Base-by-base conservation (phyloP, 805 yeast genomes). In the Candida manassasensis region DNA sequence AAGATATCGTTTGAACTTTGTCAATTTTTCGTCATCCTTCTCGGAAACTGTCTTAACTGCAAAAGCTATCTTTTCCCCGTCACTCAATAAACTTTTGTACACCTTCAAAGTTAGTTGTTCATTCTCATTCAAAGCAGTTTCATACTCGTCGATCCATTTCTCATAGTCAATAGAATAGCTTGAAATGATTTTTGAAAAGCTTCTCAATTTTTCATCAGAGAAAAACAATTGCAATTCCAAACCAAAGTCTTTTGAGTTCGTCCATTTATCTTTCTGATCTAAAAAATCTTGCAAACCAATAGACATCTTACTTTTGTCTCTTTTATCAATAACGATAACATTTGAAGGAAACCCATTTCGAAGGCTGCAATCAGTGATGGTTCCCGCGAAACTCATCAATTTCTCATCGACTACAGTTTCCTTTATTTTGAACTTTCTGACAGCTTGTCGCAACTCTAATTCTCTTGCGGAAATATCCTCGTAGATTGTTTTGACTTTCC, bases 291-390 rank as follows among this genome's bases (percentile, higher is more conserved):
- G 39, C 39, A 49, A 54, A 43, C 61, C 27, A 55, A 68, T 48
- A 39, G 41, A 50, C 61, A 53, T 57, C 18, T 47, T 52, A 46
- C 62, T 57, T 13, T 57, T 55, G 4, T 58, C 36, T 3, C 53
- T 53, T 1, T 34, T 14, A 18, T 61, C 53, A 1, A 52, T 41
- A 2, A 75, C 35, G 0, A 78, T 63, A 21, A 77, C 48, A 39
- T 70, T 75, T 0, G 84, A 71, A 1, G 85, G 83, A 29, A 69
- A 79, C 1, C 75, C 61, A 26, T 68, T 65, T 12, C 44, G 50
- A 30, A 80, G 55, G 27, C 71, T 71, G 17, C 71, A 71, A 53
- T 81, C 88, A 1, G 84, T 64, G 5, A 77, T 58, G 37, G 50
- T 58, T 42, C 73, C 79, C 25, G 45, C 36, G 10, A 49, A 61